phyloP scores from a whole-genome alignment of 805 yeast species.

The Maudiozyma barnettii region DNA sequence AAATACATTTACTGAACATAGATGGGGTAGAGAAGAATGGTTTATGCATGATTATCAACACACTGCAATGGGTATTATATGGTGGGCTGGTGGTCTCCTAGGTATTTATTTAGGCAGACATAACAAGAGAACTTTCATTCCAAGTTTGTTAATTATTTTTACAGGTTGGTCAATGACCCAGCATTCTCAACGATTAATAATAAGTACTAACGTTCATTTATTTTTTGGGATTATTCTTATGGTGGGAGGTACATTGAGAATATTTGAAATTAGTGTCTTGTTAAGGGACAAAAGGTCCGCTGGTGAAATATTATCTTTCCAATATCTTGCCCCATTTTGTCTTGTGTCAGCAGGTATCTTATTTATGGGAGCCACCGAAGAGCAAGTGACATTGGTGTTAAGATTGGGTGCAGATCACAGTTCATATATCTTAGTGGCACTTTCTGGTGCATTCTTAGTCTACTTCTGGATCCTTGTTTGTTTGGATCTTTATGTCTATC shows the following conservation, averaged over 20 bases:
- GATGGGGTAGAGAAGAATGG: constrained; percentile 90
- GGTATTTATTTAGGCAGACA: constrained; percentile 71
- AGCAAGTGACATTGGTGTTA: constrained; percentile 63
- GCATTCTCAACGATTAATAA: constrained; percentile 64
- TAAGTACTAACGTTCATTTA: constrained; percentile 81
- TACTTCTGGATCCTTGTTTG: constrained; percentile 57
- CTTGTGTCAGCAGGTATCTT: constrained; percentile 67
- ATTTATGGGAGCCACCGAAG: constrained; percentile 91
- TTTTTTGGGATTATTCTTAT: constrained; percentile 77
- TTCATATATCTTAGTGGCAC: constrained; percentile 62
- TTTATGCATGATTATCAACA: constrained; percentile 90
- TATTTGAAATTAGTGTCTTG: constrained; percentile 73
- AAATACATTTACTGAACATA: constrained; percentile 91
- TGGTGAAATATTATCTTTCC: constrained; percentile 57
- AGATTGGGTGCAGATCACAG: constrained; percentile 78
- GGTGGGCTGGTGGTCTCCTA: constrained; percentile 91
- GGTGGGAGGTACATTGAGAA: constrained; percentile 66
- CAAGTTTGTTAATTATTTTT: constrained; percentile 70
- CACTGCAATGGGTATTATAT: constrained; percentile 90
- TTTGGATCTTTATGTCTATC: constrained; percentile 45
- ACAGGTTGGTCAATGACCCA: constrained; percentile 95
- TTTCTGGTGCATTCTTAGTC: constrained; percentile 65
- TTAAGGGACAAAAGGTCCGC: constrained; percentile 47
- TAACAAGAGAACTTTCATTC: constrained; percentile 63
- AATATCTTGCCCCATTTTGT: constrained; percentile 77